Conservation (phyloP, 2,329 filamentous ascomycete species). For the Coniochaeta sp. region DNA sequence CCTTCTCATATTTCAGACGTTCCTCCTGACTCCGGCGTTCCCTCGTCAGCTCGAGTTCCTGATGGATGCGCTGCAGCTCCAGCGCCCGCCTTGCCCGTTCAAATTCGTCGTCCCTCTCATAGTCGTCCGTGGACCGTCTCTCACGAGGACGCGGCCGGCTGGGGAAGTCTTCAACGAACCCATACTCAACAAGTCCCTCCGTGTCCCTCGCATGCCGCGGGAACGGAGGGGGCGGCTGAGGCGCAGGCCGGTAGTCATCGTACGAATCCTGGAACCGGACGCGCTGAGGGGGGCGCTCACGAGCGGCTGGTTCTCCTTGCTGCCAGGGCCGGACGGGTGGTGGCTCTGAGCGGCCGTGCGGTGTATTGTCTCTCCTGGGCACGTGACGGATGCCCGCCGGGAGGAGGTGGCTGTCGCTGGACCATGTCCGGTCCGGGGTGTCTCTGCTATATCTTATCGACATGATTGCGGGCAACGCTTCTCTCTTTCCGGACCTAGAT, state of each 20-base stretch:
- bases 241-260: not conserved
- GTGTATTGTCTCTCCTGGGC: not conserved
- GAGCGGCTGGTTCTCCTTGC: not conserved
- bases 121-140: too few species aligned
- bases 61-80: too few species aligned
- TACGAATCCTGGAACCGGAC: slow-evolving; percentile 2
- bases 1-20: too few species aligned
- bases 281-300: not conserved
- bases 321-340: not conserved
- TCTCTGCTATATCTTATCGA: not conserved
- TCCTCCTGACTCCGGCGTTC: too few species aligned
- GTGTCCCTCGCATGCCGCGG: not conserved
- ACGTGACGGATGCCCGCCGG: slow-evolving; percentile 1
- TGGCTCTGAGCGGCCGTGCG: not conserved
- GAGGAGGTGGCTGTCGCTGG: not conserved
- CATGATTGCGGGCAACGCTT: too few species aligned
- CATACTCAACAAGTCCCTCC: too few species aligned
- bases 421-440: not conserved
- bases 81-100: too few species aligned
- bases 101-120: too few species aligned
- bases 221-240: not conserved
- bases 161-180: too few species aligned
- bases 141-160: too few species aligned
- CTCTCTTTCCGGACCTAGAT: too few species aligned
- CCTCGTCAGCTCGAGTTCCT: too few species aligned